Base-by-base conservation (phyloP, 345 rosid genomes). In the Corchorus capsularis region DNA sequence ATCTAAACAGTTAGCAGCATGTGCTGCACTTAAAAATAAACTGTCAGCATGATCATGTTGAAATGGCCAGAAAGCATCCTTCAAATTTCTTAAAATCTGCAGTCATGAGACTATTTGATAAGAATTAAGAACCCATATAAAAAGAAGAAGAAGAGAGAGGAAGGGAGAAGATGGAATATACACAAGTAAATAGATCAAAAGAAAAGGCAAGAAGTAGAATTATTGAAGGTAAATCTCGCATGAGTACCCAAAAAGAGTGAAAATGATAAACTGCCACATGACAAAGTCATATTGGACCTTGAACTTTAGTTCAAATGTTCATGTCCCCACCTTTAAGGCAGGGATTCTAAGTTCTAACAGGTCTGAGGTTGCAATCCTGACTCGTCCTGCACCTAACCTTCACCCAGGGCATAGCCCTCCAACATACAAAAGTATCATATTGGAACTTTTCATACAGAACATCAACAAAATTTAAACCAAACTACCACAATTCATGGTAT, bases 21-120 rank as follows among this genome's bases (percentile, higher is more conserved):
- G 69, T 50, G 90, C 94, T 17, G 90, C 94, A 66, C 85, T 82
- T 53, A 87, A 79, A 76, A 90, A 90, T 79, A 87, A 81, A 78
- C 91, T 90, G 71, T 73, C 75, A n/a, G 81, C 56, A 22, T 37
- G 73, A 79, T 83, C 87, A 76, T 80, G 76, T 74, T 85, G 87
- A 86, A 88, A 90, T 69, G 94, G 94, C 94, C 92, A 90, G 79
- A 90, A 88, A 75, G 87, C 86, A 73, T 50, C 85, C 84, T 88
- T 90, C 84, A 88, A 83, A 79, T 76, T 80, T 77, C 81, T 81
- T 75, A 88, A 82, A 53, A 83, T 74, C 92, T 87, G 85, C 80
- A 78, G 34, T 10, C 50, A 49, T 43, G 9, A 37, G 2, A 62
- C 12, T 52, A 43, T 20, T 45, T 10, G 63, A 49, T 22, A 17